Evolutionary conservation across 352 stramenopile genomes (phyloP).

Genomic region (Pseudoperonospora humuli): DNA sequence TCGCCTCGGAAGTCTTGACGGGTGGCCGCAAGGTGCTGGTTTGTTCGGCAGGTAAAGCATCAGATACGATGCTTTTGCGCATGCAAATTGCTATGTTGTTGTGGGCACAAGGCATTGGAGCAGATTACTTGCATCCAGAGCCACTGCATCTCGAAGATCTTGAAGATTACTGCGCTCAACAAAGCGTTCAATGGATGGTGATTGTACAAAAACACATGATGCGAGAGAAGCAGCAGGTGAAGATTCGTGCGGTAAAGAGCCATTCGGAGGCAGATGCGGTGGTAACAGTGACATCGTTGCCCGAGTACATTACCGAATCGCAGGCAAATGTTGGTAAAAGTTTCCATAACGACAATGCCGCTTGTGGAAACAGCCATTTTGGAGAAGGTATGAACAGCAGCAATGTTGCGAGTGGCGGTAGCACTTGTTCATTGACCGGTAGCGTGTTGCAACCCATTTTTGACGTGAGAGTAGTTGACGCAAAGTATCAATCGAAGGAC

Average conservation of each 20-base stretch:
- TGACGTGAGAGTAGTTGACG: constrained; percentile 69
- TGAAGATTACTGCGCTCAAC: constrained; percentile 73
- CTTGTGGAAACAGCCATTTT: constrained; percentile 21
- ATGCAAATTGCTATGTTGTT: constrained; percentile 76
- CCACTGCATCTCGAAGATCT: constrained; percentile 70
- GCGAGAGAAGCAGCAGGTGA: constrained; percentile 78
- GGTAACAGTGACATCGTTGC: constrained; percentile 49
- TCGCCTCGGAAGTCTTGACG: constrained; percentile 26
- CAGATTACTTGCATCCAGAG: constrained; percentile 81
- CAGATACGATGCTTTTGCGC: constrained; percentile 62
- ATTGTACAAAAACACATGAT: constrained; percentile 83
- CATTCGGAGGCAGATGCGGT: constrained; percentile 61
- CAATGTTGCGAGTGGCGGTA: constrained; percentile 7
- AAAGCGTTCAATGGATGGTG: constrained; percentile 77
- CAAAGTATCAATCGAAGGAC: constrained; percentile 48
- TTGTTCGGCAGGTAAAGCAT: constrained; percentile 66
- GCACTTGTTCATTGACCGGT: constrained; percentile 3
- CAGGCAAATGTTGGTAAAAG: constrained; percentile 21
- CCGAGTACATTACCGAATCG: constrained; percentile 56
- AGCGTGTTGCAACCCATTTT: constrained; percentile 53
- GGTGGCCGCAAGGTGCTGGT: constrained; percentile 55
- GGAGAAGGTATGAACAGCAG: constrained; percentile 18
- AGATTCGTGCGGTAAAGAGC: constrained; percentile 66
- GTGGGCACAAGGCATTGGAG: constrained; percentile 62
- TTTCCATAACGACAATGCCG: constrained; percentile 10